Evolutionary conservation across 2,329 filamentous ascomycete species (phyloP).

Genomic region (Colletotrichum gigasporum): DNA sequence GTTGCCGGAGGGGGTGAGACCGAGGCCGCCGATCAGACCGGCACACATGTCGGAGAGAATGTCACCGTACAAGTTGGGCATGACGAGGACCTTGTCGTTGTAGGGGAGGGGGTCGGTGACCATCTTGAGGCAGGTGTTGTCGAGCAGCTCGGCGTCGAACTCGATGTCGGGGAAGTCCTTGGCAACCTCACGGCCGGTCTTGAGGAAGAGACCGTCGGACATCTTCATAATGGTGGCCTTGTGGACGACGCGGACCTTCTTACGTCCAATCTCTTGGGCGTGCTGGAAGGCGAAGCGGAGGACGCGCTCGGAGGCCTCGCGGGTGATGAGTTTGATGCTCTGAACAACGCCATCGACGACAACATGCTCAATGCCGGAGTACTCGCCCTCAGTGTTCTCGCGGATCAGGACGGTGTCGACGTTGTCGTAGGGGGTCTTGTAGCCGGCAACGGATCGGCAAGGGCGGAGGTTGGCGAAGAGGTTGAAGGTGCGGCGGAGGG

Average conservation of each 20-base stretch:
- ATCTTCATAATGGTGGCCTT: conserved; percentile 99
- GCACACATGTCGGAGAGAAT: conserved; percentile 99
- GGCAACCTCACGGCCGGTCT: conserved; percentile 82
- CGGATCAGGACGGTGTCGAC: conserved; percentile 98
- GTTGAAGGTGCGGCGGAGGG: conserved; percentile 98
- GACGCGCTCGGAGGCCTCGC: conserved; percentile 92
- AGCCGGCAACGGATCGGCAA: conserved; percentile 95
- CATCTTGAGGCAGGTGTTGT: conserved; percentile 99
- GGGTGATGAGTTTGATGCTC: conserved; percentile 99
- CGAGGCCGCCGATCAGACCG: conserved; percentile 96
- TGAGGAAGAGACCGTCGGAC: conserved; percentile 98
- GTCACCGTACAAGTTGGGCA: conserved; percentile 98
- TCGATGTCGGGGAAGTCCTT: conserved; percentile 97
- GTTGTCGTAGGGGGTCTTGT: conserved; percentile 97
- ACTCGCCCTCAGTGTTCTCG: conserved; percentile 99
- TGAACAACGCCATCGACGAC: conserved; percentile 98
- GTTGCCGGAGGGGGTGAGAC: conserved; percentile 97
- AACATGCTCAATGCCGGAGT: conserved; percentile 98
- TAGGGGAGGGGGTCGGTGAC: conserved; percentile 95
- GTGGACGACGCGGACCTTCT: conserved; percentile 97
- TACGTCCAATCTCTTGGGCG: conserved; percentile 90
- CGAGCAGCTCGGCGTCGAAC: conserved; percentile 97
- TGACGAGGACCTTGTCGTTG: conserved; percentile 99
- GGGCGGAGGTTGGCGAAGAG: conserved; percentile 99
- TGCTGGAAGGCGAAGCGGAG: conserved; percentile 99